A percentile compares a stretch with the other conserved stretches of the same genome.
These are phyloP conservation scores for Acephala macrosclerotiorum DNA, from an alignment of 2,329 filamentous ascomycete genomes.

Conservation along the genomic window DNA sequence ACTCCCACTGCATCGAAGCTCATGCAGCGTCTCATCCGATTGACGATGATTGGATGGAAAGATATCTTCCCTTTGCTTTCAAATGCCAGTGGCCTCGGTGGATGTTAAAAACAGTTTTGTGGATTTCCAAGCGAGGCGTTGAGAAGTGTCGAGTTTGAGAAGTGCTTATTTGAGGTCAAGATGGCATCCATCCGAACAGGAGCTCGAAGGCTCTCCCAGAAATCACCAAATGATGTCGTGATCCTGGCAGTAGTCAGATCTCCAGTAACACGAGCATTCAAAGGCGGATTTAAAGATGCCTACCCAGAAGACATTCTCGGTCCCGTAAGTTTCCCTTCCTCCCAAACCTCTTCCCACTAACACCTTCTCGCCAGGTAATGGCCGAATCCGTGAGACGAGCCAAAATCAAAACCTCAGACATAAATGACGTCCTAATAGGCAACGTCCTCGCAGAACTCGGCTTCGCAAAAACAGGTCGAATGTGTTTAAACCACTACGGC, in stretches of 20 bases:
- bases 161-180: too few species aligned
- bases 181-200: conserved; percentile 29
- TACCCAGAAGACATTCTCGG: conserved; percentile 72
- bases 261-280: conserved; percentile 70
- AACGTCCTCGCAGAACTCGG: conserved; percentile 72
- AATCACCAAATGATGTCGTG: conserved; percentile 69
- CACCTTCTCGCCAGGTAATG: conserved; percentile 32
- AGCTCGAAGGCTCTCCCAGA: conserved; percentile 42
- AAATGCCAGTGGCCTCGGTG: neutral
- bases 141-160: neutral
- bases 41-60: neutral
- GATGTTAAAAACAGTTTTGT: neutral
- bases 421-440: conserved; percentile 70
- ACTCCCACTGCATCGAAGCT: neutral
- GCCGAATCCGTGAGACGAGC: conserved; percentile 64
- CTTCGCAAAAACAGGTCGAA: conserved; percentile 71
- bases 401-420: conserved; percentile 64
- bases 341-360: conserved; percentile 2
- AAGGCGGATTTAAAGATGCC: conserved; percentile 70
- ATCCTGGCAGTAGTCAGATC: conserved; percentile 72
- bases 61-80: neutral
- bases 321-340: conserved; percentile 42
- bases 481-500: conserved; percentile 70
- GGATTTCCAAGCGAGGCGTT: too few species aligned
- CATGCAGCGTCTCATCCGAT: conserved; percentile 4